Percentiles rank a stretch among this genome's conserved stretches.
phyloP scores from a whole-genome alignment of 2,329 filamentous ascomycete genomes.

The Diaporthe ampelina region DNA sequence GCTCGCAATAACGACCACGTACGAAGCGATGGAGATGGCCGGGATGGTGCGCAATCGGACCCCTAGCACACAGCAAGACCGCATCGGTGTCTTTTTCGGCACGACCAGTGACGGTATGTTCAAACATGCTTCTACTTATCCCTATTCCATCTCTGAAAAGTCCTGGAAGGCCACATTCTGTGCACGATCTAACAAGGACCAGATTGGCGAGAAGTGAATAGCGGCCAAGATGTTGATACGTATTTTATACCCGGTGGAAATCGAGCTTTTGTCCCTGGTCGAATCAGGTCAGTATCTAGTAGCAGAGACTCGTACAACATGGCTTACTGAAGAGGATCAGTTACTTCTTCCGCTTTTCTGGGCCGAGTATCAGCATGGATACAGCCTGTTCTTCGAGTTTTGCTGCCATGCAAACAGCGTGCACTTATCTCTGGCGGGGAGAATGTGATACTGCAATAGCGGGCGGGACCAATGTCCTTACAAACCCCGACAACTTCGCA shows the following conservation, averaged over 20 bases:
- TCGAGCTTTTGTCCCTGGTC: slow-evolving; percentile 49
- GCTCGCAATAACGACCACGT: slow-evolving; percentile 24
- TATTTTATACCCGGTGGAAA: slow-evolving; percentile 48
- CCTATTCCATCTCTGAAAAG: background rate
- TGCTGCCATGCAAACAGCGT: slow-evolving; percentile 57
- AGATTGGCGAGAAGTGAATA: slow-evolving; percentile 69
- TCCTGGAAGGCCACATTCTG: slow-evolving; percentile 41
- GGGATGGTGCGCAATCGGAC: slow-evolving; percentile 53
- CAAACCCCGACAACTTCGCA: slow-evolving; percentile 74
- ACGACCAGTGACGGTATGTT: slow-evolving; percentile 65
- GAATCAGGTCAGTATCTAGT: slow-evolving; percentile 45
- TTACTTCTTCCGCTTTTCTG: slow-evolving; percentile 53
- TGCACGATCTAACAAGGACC: background rate
- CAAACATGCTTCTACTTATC: background rate
- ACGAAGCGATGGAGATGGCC: slow-evolving; percentile 55
- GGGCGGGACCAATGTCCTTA: slow-evolving; percentile 73
- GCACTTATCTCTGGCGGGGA: slow-evolving; percentile 69
- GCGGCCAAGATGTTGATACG: slow-evolving; percentile 51
- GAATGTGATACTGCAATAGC: slow-evolving; percentile 75
- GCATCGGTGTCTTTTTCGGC: slow-evolving; percentile 76
- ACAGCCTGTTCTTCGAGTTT: slow-evolving; percentile 56
- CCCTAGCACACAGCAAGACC: slow-evolving; percentile 47
- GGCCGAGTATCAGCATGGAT: slow-evolving; percentile 53
- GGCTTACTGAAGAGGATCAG: background rate
- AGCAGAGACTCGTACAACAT: background rate